Evolutionary conservation across 2,329 filamentous ascomycete genomes (phyloP).

Genomic region (Cladosporium phlei): DNA sequence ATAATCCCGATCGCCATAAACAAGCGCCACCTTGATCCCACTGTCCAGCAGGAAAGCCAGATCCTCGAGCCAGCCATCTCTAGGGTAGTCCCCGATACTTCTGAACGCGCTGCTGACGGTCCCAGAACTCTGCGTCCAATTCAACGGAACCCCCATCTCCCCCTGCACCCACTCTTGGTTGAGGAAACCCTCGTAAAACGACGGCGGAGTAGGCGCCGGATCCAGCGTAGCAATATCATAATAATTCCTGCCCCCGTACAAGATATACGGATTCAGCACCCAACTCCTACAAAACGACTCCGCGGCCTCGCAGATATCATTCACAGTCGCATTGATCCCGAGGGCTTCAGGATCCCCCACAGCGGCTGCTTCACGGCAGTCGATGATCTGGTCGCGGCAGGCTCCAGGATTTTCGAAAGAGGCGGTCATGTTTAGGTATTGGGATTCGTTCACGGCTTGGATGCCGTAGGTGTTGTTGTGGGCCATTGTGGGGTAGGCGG

Average conservation of each 20-base stretch:
- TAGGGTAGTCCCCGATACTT: slow-evolving; percentile 47
- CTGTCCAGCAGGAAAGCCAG: slow-evolving; percentile 52
- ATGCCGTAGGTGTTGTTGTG: slow-evolving; percentile 57
- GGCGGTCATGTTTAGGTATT: slow-evolving; percentile 43
- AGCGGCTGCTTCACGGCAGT: slow-evolving; percentile 47
- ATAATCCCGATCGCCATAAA: slow-evolving; percentile 55
- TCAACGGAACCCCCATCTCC: slow-evolving; percentile 50
- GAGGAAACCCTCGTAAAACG: slow-evolving; percentile 52
- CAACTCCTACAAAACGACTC: slow-evolving; percentile 42
- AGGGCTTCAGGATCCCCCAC: slow-evolving; percentile 48
- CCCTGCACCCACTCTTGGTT: slow-evolving; percentile 52
- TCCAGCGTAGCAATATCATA: slow-evolving; percentile 53
- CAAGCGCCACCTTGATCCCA: slow-evolving; percentile 51
- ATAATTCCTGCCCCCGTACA: slow-evolving; percentile 44
- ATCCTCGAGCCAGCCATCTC: slow-evolving; percentile 45
- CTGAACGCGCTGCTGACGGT: slow-evolving; percentile 15
- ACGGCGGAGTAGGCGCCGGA: slow-evolving; percentile 35
- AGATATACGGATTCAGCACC: slow-evolving; percentile 44
- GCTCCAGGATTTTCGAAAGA: slow-evolving; percentile 44
- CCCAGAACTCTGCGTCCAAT: slow-evolving; percentile 9
- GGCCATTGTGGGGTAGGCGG: slow-evolving; percentile 41
- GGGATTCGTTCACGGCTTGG: slow-evolving; percentile 45
- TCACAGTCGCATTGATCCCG: slow-evolving; percentile 36
- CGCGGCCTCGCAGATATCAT: slow-evolving; percentile 42
- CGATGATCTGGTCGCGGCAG: slow-evolving; percentile 50